phyloP scores from a whole-genome alignment of 1,284 basidiomycete genomes.

The Cystobasidium sp. region DNA sequence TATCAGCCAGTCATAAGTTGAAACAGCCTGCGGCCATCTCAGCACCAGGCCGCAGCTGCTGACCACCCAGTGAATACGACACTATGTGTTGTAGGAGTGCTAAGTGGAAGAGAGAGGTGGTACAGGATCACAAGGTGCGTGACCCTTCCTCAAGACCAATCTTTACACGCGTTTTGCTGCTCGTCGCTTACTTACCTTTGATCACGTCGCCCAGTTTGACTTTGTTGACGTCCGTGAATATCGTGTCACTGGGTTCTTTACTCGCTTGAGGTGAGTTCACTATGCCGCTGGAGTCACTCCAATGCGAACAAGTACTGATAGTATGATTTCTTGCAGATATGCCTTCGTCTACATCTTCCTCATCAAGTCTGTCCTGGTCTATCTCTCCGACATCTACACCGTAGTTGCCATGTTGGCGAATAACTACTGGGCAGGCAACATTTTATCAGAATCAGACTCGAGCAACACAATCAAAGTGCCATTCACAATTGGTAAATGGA shows the following conservation, averaged over 20 bases:
- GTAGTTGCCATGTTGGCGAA: conserved; percentile 96
- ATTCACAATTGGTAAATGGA: conserved; percentile 88
- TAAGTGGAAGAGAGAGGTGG: conserved; percentile 87
- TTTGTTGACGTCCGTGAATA: conserved; percentile 94
- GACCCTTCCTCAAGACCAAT: no score
- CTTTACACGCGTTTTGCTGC: conserved; percentile 5
- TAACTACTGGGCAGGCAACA: conserved; percentile 83
- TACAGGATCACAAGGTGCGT: conserved; percentile 93
- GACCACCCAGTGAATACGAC: background rate
- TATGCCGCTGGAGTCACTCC: background rate
- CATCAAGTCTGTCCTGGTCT: conserved; percentile 93
- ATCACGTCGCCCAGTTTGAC: conserved; percentile 73
- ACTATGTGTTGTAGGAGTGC: conserved; percentile 72
- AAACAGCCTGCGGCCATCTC: background rate
- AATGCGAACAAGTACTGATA: background rate
- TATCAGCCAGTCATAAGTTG: background rate
- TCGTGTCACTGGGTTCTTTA: conserved; percentile 79
- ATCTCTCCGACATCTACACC: conserved; percentile 96
- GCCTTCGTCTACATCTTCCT: conserved; percentile 87
- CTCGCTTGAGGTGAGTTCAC: conserved; percentile 75
- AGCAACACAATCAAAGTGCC: conserved; percentile 78
- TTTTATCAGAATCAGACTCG: conserved; percentile 69
- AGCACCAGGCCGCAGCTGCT: conserved; percentile 15
- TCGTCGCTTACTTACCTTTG: background rate
- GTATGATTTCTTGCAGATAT: conserved; percentile 65